Percentiles rank a stretch among this genome's conserved stretches.
Conservation (phyloP, 2,329 filamentous ascomycete species). For the Nigrospora osmanthi region DNA sequence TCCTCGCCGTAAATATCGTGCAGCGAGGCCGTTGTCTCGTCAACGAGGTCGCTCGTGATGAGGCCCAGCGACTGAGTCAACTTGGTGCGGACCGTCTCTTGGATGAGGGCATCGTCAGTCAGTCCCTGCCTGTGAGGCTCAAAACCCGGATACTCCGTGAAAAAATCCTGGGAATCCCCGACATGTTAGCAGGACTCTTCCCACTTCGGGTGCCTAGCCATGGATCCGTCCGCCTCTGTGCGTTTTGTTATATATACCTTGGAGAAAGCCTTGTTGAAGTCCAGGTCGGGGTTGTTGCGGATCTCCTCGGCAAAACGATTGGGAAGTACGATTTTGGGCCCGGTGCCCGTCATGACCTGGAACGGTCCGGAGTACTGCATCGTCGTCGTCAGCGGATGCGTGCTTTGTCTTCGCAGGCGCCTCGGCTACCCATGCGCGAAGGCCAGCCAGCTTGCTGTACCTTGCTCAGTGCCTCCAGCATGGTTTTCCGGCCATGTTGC, state of each 20-base stretch:
- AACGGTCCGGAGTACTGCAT: constrained; percentile 20
- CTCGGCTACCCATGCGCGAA: no score
- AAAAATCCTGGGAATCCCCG: constrained; percentile 20
- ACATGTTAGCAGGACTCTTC: background rate
- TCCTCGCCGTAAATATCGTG: constrained; percentile 21
- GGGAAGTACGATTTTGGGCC: constrained; percentile 23
- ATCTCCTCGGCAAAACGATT: constrained; percentile 24
- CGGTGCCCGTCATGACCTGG: constrained; percentile 22
- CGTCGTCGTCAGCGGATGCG: constrained; percentile 5
- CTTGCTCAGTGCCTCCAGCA: constrained; percentile 14
- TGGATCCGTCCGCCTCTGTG: no score
- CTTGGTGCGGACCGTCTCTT: constrained; percentile 22
- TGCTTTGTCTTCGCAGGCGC: background rate
- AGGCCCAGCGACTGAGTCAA: constrained; percentile 23
- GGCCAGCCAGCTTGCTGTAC: constrained; percentile 7
- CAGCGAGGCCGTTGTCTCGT: constrained; percentile 23
- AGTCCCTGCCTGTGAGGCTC: constrained; percentile 16
- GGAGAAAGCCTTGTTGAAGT: constrained; percentile 24
- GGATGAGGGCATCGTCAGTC: constrained; percentile 15
- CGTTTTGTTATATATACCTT: constrained; percentile 12
- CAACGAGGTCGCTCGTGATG: constrained; percentile 24
- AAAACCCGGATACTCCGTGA: constrained; percentile 23
- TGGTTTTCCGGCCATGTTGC: constrained; percentile 12
- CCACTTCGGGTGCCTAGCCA: no score
- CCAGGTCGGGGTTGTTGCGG: constrained; percentile 22